A percentile compares a stretch with the other conserved stretches of the same genome.
phyloP scores from a whole-genome alignment of 2,329 filamentous ascomycete genomes.

The Cladosporium velox region DNA sequence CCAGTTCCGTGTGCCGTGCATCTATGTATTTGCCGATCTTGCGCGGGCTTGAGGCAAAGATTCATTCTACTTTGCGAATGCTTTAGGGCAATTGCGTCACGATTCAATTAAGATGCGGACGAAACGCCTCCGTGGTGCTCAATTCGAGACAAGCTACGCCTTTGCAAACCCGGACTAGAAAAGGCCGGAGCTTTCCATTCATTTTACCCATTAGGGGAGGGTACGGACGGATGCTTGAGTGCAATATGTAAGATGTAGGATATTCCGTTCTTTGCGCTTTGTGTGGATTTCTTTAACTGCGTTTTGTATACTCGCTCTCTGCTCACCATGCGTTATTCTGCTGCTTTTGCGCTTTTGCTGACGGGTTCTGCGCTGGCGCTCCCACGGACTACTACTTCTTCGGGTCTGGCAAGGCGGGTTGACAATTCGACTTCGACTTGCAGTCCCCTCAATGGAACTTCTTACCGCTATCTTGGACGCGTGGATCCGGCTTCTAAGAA shows the following conservation, averaged over 20 bases:
- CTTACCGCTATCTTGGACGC: constrained; percentile 40
- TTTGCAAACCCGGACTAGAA: not conserved
- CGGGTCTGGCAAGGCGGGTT: not conserved
- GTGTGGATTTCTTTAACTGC: not conserved
- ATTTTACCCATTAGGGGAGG: not conserved
- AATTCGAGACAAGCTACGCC: constrained; percentile 1
- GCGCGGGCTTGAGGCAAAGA: too few relatives aligned
- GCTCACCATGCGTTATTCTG: not conserved
- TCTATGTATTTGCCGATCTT: too few relatives aligned
- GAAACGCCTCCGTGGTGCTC: constrained; percentile 11
- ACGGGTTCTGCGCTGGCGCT: constrained; percentile 5
- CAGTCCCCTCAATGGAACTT: not conserved
- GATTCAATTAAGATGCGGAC: constrained; percentile 5
- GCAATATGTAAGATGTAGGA: not conserved
- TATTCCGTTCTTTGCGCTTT: not conserved
- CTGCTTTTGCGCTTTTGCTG: not conserved
- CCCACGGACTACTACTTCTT: not conserved
- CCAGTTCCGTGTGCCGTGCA: too few relatives aligned
- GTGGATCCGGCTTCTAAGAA: constrained; percentile 48
- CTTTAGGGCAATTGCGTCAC: not conserved
- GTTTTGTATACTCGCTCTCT: not conserved
- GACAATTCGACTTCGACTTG: constrained; percentile 7
- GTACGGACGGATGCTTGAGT: not conserved
- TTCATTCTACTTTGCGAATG: not conserved
- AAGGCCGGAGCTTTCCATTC: not conserved